phyloP scores from a whole-genome alignment of 345 rosid species.

The Sonneratia alba region DNA sequence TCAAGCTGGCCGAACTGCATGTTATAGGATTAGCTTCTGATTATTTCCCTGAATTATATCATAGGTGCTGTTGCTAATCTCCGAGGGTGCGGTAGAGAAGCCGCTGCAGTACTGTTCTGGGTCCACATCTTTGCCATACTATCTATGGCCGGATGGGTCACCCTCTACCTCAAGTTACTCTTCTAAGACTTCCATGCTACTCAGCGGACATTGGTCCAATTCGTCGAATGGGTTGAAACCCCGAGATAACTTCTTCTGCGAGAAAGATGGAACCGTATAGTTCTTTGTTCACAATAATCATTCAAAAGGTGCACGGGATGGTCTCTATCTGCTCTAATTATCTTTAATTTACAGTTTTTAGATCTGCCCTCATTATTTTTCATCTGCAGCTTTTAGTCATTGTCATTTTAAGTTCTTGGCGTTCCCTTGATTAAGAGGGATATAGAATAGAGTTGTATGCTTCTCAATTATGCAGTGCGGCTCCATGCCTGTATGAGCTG shows the following conservation, averaged over 20 bases:
- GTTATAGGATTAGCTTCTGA: background rate
- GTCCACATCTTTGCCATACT: constrained; percentile 88
- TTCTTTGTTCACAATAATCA: background rate
- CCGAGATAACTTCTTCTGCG: background rate
- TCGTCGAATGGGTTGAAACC: background rate
- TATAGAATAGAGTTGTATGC: background rate
- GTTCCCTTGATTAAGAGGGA: background rate
- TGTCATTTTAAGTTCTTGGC: background rate
- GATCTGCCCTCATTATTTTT: background rate
- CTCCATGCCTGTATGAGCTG: no score
- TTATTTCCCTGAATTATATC: background rate
- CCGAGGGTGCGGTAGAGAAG: constrained; percentile 93
- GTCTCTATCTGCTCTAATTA: background rate
- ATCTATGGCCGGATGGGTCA: constrained; percentile 94
- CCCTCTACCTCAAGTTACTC: constrained; percentile 75
- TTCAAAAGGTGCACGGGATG: background rate
- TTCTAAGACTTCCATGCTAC: constrained; percentile 22
- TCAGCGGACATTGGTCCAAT: background rate
- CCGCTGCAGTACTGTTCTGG: constrained; percentile 95
- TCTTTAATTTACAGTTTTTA: no score
- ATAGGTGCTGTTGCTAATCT: constrained; percentile 91
- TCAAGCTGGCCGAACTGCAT: background rate
- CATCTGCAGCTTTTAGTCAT: background rate
- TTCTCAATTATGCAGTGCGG: background rate
- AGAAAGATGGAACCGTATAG: background rate